A percentile compares a stretch with the other conserved stretches of the same genome.
phyloP scores from a whole-genome alignment of 352 stramenopile genomes.

The Pythium insidiosum region DNA sequence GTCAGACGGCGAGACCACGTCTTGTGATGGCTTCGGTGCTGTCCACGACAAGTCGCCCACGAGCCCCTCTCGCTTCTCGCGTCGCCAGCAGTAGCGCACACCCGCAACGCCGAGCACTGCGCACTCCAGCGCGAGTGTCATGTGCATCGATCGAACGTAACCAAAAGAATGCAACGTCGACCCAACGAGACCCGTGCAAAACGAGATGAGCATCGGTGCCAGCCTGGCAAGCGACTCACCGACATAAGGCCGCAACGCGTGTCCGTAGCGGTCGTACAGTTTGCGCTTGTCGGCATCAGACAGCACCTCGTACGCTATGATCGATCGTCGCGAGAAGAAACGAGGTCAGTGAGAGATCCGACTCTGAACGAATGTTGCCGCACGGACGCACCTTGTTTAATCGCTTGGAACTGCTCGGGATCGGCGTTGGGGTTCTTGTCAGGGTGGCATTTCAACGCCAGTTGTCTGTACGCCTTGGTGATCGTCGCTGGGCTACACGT shows the following conservation, averaged over 20 bases:
- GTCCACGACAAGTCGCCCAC: constrained; percentile 9
- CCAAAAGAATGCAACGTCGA: constrained; percentile 28
- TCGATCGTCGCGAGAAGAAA: neutral
- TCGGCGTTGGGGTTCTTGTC: constrained; percentile 92
- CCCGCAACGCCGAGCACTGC: constrained; percentile 44
- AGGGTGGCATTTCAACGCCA: constrained; percentile 92
- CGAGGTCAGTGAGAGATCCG: too few species aligned
- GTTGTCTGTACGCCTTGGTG: constrained; percentile 91
- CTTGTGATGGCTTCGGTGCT: constrained; percentile 18
- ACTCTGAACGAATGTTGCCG: too few species aligned
- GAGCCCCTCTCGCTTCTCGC: constrained; percentile 3
- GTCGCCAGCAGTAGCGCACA: constrained; percentile 45
- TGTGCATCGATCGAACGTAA: constrained; percentile 18
- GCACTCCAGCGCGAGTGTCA: constrained; percentile 29
- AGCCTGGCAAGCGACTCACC: constrained; percentile 54
- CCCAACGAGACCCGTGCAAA: constrained; percentile 42
- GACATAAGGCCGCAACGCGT: constrained; percentile 47
- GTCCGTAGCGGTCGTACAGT: constrained; percentile 70
- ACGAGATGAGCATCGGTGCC: constrained; percentile 52
- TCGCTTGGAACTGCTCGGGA: constrained; percentile 85
- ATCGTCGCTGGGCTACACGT: constrained; percentile 84
- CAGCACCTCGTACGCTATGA: constrained; percentile 61
- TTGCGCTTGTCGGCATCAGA: constrained; percentile 64
- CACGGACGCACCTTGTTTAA: constrained; percentile 46
- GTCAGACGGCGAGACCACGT: constrained; percentile 60